Percentiles rank a stretch among this genome's conserved stretches.
phyloP scores from a whole-genome alignment of 2,329 filamentous ascomycete genomes.

The Scleromitrula shiraiana region DNA sequence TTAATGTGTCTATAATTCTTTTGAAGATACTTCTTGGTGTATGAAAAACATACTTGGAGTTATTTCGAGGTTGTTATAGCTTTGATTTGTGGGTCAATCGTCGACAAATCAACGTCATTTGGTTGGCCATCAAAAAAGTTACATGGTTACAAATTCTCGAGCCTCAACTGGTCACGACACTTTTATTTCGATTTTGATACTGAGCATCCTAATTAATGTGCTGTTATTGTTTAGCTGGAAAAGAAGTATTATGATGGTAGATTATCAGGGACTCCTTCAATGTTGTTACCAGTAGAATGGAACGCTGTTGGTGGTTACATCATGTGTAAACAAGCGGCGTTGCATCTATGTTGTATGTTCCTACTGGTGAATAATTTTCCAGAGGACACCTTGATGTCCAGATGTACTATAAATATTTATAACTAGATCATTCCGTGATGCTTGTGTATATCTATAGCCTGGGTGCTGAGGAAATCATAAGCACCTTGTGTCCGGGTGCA shows the following conservation, averaged over 20 bases:
- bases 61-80: conserved; percentile 2
- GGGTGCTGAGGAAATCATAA: too few relatives aligned
- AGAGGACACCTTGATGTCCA: too few relatives aligned
- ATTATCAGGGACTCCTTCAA: too few relatives aligned
- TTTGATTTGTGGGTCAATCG: not conserved
- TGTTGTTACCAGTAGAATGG: not conserved
- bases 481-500: too few relatives aligned
- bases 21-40: not conserved
- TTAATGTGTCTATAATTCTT: not conserved
- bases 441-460: too few relatives aligned
- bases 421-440: too few relatives aligned
- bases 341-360: too few relatives aligned
- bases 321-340: not conserved
- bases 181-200: not conserved
- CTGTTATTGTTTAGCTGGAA: not conserved
- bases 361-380: too few relatives aligned
- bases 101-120: conserved; percentile 3
- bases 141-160: conserved; percentile 1
- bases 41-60: too few relatives aligned
- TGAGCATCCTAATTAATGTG: too few relatives aligned
- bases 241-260: not conserved
- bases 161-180: not conserved
- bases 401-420: too few relatives aligned
- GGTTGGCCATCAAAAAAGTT: not conserved
- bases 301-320: not conserved